Conservation (phyloP, 2,329 filamentous ascomycete species). For the Aureobasidium pullulans region DNA sequence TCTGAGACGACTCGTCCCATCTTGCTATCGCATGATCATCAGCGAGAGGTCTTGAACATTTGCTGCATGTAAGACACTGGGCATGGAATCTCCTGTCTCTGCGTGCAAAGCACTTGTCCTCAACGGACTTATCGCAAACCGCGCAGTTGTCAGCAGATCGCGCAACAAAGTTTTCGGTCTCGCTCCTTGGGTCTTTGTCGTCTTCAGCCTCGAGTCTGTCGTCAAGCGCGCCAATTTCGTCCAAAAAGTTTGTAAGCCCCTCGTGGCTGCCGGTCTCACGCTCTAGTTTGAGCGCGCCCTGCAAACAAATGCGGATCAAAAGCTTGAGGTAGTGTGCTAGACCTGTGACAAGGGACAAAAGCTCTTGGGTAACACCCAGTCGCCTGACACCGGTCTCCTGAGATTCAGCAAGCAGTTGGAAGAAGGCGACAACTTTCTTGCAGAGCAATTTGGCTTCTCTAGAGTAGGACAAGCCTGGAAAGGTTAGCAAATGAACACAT, state of each 20-base stretch:
- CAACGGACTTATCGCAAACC: conserved; percentile 76
- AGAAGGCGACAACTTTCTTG: conserved; percentile 98
- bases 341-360: conserved; percentile 94
- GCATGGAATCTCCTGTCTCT: conserved; percentile 77
- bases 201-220: conserved; percentile 63
- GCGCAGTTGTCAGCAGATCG: conserved; percentile 66
- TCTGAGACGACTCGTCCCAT: conserved; percentile 60
- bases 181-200: conserved; percentile 35
- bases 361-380: conserved; percentile 90
- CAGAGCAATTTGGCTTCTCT: conserved; percentile 98
- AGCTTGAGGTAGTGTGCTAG: conserved; percentile 96
- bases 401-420: conserved; percentile 86
- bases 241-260: conserved; percentile 74
- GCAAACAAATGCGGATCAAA: conserved; percentile 91
- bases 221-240: conserved; percentile 79
- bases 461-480: conserved; percentile 66
- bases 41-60: conserved; percentile 68
- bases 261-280: conserved; percentile 68
- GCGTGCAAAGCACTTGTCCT: conserved; percentile 79
- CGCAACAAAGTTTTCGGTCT: conserved; percentile 37
- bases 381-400: conserved; percentile 86
- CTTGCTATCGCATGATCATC: conserved; percentile 61
- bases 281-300: conserved; percentile 85
- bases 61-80: conserved; percentile 62
- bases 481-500: conserved; percentile 17